Evolutionary conservation across 2,329 filamentous ascomycete species (phyloP).

Genomic region (Gaeumannomyces sp.): DNA sequence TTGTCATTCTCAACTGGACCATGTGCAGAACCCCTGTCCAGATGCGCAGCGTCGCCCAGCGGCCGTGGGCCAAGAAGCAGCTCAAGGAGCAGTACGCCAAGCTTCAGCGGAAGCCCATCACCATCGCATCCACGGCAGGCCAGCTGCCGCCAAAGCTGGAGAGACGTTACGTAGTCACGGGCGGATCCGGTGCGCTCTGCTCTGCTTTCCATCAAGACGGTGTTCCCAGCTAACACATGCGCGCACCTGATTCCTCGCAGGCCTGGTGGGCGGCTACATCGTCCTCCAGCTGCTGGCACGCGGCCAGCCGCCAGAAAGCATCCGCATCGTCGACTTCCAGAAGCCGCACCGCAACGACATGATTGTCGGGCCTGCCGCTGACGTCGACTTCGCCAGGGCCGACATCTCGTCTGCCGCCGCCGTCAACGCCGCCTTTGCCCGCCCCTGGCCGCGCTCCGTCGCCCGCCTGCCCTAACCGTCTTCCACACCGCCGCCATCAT

Average conservation of each 20-base stretch:
- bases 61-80: constrained; percentile 26
- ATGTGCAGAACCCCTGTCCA: constrained; percentile 26
- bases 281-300: constrained; percentile 41
- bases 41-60: constrained; percentile 20
- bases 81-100: constrained; percentile 25
- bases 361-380: constrained; percentile 25
- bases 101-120: constrained; percentile 23
- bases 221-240: background rate
- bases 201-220: no score
- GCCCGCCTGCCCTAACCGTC: constrained; percentile 40
- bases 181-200: constrained; percentile 29
- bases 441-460: constrained; percentile 33
- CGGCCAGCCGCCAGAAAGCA: constrained; percentile 37
- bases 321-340: constrained; percentile 42
- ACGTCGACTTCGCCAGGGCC: constrained; percentile 34
- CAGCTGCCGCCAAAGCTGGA: constrained; percentile 27
- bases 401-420: constrained; percentile 35
- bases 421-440: constrained; percentile 33
- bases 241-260: constrained; percentile 5
- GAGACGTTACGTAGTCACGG: constrained; percentile 31
- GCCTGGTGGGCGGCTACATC: constrained; percentile 39
- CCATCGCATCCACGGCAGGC: constrained; percentile 18
- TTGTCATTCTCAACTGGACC: constrained; percentile 24
- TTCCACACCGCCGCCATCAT: constrained; percentile 45
- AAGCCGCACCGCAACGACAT: constrained; percentile 33